These are phyloP conservation scores for Kwoniella shivajii DNA, from an alignment of 1,284 basidiomycete species.

Conservation along the genomic window DNA sequence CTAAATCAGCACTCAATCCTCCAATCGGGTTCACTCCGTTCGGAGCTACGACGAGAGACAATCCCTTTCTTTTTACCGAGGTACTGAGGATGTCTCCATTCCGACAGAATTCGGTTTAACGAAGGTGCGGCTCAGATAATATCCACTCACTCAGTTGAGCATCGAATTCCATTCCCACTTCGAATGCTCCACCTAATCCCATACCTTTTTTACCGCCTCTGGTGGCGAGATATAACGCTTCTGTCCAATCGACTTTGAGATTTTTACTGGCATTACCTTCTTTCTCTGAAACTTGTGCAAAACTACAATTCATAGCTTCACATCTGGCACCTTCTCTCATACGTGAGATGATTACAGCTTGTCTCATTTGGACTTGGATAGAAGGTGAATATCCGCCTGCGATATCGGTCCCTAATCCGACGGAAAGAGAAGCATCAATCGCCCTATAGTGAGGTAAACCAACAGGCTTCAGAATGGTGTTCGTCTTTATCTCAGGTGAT, in stretches of 20 bases:
- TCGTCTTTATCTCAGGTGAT: not conserved
- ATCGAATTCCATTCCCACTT: constrained; percentile 73
- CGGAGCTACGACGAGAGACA: no score
- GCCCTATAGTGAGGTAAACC: constrained; percentile 54
- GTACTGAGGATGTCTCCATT: no score
- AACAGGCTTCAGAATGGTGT: no score
- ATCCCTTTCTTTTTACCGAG: no score
- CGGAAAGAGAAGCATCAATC: constrained; percentile 62
- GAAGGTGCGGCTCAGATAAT: constrained; percentile 52
- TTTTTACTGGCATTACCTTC: constrained; percentile 12
- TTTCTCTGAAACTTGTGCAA: constrained; percentile 13
- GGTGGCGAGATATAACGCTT: constrained; percentile 75
- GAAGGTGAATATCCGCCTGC: constrained; percentile 79
- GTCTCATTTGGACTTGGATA: constrained; percentile 75
- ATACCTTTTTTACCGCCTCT: constrained; percentile 71
- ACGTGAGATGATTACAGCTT: constrained; percentile 69
- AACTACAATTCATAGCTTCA: constrained; percentile 25
- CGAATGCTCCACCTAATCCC: constrained; percentile 63
- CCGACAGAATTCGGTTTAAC: not conserved
- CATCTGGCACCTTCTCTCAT: constrained; percentile 66
- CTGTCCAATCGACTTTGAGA: constrained; percentile 72
- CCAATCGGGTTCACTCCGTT: no score
- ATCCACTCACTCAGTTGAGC: constrained; percentile 71
- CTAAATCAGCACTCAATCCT: no score
- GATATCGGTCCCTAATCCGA: constrained; percentile 80